Base-by-base conservation (phyloP, 495 filamentous ascomycete genomes). In the Neurospora sp. region DNA sequence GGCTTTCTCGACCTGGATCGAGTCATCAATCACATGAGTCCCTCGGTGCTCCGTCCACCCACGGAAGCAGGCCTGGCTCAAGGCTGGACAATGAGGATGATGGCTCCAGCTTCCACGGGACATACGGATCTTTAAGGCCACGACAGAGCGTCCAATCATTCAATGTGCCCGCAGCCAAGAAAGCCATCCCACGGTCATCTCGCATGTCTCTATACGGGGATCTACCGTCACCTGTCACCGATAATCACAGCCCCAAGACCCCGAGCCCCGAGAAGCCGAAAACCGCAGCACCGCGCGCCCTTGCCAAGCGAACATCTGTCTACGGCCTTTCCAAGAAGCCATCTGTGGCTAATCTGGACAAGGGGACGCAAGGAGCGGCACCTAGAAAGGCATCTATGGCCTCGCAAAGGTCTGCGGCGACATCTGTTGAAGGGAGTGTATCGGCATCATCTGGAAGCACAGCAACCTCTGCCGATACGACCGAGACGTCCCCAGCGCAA, bases 251-350 rank as follows among this genome's bases (percentile, higher is more conserved):
- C 8, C 73, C 79, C 18, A 79, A 80, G 20, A 85, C 83, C 7
- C 82, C 85, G 9, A 87, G 81, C 75, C 82, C 85, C 5, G 82
- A 81, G 42, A 87, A 84, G 70, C 69, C 85, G 41, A 90, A 87
- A 75, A 86, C 84, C 1, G 70, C 88, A 74, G 81, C 82, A 14
- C 76, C 84, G 5, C 86, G 85, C 39, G 78, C 84, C 2, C 78
- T 87, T 1, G 88, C 87, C 68, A 77, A 88, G 44, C 85, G 88
- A 18, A 86, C 88, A 18, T 87, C 89, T 10, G 75, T 90, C 3
- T 85, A 81, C 70, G 87, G 85, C 20, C 77, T 88, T 3, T 87
- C 87, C 74, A 84, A 81, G 53, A 90, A 89, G 69, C 84, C 88
- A 31, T 82, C 83, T 11, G 76, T 84, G 69, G 78, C 84, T 7